phyloP scores from a whole-genome alignment of 495 filamentous ascomycete species.

The Pseudoneurospora amorphoporcata region DNA sequence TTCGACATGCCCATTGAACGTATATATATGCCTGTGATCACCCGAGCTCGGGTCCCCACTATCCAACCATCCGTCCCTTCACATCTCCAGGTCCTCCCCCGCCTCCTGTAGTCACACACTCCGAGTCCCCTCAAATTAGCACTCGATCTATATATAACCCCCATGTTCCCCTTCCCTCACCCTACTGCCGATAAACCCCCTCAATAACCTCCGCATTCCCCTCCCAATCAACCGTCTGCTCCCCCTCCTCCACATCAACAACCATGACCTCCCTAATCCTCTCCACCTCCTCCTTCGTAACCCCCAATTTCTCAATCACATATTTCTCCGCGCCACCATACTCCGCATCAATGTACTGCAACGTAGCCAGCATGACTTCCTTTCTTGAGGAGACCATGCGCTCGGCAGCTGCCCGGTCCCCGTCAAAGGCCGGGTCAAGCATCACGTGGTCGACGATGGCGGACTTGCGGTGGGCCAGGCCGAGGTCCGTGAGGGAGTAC shows the following conservation, averaged over 20 bases:
- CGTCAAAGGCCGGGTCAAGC: conserved; percentile 29
- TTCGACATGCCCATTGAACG: neutral
- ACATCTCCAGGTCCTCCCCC: neutral
- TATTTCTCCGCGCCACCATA: conserved; percentile 50
- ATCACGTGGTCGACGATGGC: conserved; percentile 36
- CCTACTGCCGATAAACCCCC: neutral
- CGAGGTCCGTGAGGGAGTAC: conserved; percentile 51
- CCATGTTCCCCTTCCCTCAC: neutral
- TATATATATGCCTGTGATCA: neutral
- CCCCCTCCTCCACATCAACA: conserved; percentile 17
- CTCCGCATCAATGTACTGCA: conserved; percentile 39
- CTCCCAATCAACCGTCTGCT: conserved; percentile 22
- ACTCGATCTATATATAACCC: too few species aligned
- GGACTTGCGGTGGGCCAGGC: conserved; percentile 32
- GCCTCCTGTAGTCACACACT: too few species aligned
- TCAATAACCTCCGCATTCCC: conserved; percentile 14
- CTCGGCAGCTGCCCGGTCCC: conserved; percentile 33
- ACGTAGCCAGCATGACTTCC: conserved; percentile 43
- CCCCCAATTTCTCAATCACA: conserved; percentile 38
- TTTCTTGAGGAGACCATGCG: conserved; percentile 42
- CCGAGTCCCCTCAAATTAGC: too few species aligned
- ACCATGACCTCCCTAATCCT: conserved; percentile 39
- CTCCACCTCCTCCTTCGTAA: conserved; percentile 40
- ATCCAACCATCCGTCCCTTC: neutral
- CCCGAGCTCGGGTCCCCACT: neutral